Evolutionary conservation across 768 basidiomycete species (phyloP).

Genomic region (Termitomyces sp.): DNA sequence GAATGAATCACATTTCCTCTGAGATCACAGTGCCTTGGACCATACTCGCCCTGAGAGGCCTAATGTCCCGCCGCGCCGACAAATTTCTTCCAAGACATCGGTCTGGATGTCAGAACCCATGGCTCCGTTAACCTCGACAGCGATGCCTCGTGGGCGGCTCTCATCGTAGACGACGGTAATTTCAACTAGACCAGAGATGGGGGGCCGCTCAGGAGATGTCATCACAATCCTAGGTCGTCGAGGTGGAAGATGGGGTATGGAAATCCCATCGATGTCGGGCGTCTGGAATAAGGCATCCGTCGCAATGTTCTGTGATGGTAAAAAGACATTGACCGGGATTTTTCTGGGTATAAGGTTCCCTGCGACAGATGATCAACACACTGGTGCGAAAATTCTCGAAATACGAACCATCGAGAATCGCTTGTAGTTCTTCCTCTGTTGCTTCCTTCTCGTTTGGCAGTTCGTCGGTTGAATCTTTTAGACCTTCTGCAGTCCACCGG

Average conservation of each 20-base stretch:
- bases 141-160: conserved; percentile 47
- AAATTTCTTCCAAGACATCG: conserved; percentile 63
- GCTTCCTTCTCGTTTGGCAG: conserved; percentile 30
- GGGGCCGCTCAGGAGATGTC: conserved; percentile 62
- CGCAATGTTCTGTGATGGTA: conserved; percentile 40
- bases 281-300: conserved; percentile 43
- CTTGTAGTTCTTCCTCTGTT: conserved; percentile 56
- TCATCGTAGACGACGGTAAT: conserved; percentile 63
- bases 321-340: conserved; percentile 72
- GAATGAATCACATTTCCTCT: background rate
- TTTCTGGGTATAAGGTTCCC: conserved; percentile 51
- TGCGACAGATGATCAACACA: conserved; percentile 21
- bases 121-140: conserved; percentile 55
- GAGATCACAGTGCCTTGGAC: conserved; percentile 32
- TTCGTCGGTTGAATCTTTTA: conserved; percentile 24
- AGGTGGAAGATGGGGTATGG: conserved; percentile 30
- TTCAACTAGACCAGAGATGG: conserved; percentile 63
- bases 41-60: conserved; percentile 69
- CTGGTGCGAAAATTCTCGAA: background rate
- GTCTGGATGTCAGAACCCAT: conserved; percentile 53
- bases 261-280: conserved; percentile 32
- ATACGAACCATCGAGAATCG: conserved; percentile 57
- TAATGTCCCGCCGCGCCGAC: conserved; percentile 68
- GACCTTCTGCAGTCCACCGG: conserved; percentile 59
- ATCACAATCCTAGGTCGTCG: conserved; percentile 57